Evolutionary conservation across 2,329 filamentous ascomycete genomes (phyloP).

Genomic region (Botrytis byssoidea): DNA sequence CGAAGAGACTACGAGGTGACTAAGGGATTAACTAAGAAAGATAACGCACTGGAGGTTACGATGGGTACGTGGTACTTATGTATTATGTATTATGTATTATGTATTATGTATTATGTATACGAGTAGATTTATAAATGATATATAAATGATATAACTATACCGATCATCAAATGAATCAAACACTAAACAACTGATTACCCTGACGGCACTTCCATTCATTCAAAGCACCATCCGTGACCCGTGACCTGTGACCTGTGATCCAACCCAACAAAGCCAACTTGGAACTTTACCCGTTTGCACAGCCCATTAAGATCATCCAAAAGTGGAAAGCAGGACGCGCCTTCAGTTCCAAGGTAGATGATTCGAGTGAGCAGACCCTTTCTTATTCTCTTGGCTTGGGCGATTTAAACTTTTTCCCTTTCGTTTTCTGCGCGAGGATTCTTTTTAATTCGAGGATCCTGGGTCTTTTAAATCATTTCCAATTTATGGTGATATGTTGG

Average conservation of each 20-base stretch:
- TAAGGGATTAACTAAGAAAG: too few species aligned
- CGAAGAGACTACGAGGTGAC: too few species aligned
- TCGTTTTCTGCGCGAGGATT: neutral
- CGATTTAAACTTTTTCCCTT: neutral
- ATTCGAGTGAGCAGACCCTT: neutral
- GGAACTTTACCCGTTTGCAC: neutral
- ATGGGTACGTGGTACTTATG: neutral
- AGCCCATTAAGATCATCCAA: neutral
- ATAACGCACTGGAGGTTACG: neutral
- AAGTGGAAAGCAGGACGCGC: slow-evolving; percentile 1
- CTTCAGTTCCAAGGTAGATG: neutral
- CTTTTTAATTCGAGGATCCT: neutral
- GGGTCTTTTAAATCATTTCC: neutral
- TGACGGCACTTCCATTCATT: neutral
- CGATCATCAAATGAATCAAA: neutral
- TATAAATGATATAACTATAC: too few species aligned
- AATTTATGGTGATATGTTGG: neutral
- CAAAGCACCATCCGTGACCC: neutral
- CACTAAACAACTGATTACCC: neutral
- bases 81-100: neutral
- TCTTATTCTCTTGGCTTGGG: neutral
- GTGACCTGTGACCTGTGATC: neutral
- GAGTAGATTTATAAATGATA: too few species aligned
- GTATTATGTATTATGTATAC: too few species aligned
- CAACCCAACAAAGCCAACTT: neutral